Evolutionary conservation across 2,329 filamentous ascomycete species (phyloP).

Genomic region (Alternaria rosae): DNA sequence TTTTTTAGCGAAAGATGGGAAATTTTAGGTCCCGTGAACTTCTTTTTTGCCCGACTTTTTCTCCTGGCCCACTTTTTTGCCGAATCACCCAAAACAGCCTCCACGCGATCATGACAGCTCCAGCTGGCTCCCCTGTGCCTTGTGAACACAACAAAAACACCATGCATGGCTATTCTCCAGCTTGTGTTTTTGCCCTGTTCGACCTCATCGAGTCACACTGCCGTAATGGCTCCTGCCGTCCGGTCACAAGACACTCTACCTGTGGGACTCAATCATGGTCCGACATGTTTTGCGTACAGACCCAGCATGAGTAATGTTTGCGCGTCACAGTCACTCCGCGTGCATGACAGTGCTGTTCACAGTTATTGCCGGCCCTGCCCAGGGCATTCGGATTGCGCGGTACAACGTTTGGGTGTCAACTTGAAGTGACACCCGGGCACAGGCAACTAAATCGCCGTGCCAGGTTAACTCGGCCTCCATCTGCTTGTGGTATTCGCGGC

Average conservation of each 20-base stretch:
- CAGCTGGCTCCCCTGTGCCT: not conserved
- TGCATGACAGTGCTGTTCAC: not conserved
- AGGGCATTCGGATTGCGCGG: not conserved
- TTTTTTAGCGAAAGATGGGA: no score
- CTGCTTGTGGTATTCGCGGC: not conserved
- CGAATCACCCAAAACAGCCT: not conserved
- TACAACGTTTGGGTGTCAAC: not conserved
- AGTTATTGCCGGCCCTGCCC: not conserved
- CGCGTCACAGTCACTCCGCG: not conserved
- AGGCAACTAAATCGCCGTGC: not conserved
- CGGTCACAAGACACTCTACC: not conserved
- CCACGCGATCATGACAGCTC: not conserved
- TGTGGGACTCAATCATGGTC: not conserved
- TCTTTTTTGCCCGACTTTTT: not conserved
- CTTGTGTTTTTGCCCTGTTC: not conserved
- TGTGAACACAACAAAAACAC: not conserved
- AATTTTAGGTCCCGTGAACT: no score
- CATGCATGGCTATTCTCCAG: not conserved
- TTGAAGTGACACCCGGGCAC: not conserved
- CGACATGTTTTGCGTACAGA: not conserved
- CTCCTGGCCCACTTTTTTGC: not conserved
- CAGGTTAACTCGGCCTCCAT: not conserved
- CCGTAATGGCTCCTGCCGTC: not conserved
- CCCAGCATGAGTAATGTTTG: not conserved
- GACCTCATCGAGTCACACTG: not conserved